Percentiles rank a stretch among this genome's conserved stretches.
Evolutionary conservation across 108 stramenopile species (phyloP).

Genomic region (Nitzschia palea): DNA sequence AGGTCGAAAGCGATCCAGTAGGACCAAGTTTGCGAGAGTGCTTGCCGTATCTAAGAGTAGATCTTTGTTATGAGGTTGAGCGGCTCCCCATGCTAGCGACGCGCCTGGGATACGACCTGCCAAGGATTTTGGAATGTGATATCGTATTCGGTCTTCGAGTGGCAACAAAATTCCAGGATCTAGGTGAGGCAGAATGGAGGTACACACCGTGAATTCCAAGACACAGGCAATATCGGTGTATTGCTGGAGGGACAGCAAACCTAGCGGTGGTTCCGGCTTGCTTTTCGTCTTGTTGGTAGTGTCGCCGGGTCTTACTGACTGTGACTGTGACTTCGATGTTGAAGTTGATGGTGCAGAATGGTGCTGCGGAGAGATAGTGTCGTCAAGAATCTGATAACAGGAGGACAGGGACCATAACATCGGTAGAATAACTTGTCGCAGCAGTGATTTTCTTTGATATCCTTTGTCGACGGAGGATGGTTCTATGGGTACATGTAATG

Average conservation of each 20-base stretch:
- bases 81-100: constrained; percentile 48
- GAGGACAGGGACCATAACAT: constrained; percentile 8
- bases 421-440: neutral
- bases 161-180: constrained; percentile 36
- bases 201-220: constrained; percentile 66
- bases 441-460: neutral
- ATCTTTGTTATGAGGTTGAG: neutral
- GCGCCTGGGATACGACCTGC: constrained; percentile 64
- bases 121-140: constrained; percentile 65
- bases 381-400: constrained; percentile 20
- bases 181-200: constrained; percentile 58
- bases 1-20: constrained; percentile 86
- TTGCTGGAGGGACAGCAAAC: constrained; percentile 79
- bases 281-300: constrained; percentile 24
- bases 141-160: constrained; percentile 33
- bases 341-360: neutral
- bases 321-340: too few relatives aligned
- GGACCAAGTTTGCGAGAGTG: constrained; percentile 39
- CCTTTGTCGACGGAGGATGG: neutral
- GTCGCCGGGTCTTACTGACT: too few relatives aligned
- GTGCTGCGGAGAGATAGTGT: neutral
- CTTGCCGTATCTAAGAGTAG: neutral
- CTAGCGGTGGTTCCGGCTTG: constrained; percentile 59
- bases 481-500: too few relatives aligned
- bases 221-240: constrained; percentile 83